phyloP scores from a whole-genome alignment of 2,329 filamentous ascomycete genomes.

The Hymenoscyphus infarciens region DNA sequence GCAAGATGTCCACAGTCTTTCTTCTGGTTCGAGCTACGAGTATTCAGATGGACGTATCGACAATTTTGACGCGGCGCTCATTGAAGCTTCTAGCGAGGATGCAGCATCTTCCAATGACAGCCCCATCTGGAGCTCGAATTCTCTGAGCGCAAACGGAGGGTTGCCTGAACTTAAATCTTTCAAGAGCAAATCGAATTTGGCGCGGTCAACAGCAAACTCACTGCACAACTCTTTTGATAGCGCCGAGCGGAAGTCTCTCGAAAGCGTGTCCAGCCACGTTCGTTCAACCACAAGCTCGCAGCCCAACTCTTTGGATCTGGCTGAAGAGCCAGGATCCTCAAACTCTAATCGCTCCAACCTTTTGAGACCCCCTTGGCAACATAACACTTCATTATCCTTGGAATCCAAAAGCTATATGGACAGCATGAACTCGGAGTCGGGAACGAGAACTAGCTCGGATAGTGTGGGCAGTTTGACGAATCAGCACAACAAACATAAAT shows the following conservation, averaged over 20 bases:
- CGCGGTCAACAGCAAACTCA: slow-evolving; percentile 1
- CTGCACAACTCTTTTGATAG: background rate
- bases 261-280: slow-evolving; percentile 16
- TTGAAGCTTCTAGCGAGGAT: slow-evolving; percentile 54
- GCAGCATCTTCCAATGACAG: slow-evolving; percentile 49
- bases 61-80: slow-evolving; percentile 35
- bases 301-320: slow-evolving; percentile 19
- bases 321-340: slow-evolving; percentile 23
- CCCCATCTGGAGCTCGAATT: slow-evolving; percentile 31
- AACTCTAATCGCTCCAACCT: slow-evolving; percentile 12
- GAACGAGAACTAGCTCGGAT: slow-evolving; percentile 25
- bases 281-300: slow-evolving; percentile 24
- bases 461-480: slow-evolving; percentile 31
- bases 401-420: slow-evolving; percentile 26
- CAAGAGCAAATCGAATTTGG: slow-evolving; percentile 12
- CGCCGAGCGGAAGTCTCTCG: slow-evolving; percentile 10
- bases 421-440: slow-evolving; percentile 18
- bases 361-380: slow-evolving; percentile 30
- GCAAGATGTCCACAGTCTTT: slow-evolving; percentile 44
- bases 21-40: slow-evolving; percentile 49
- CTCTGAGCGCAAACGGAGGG: slow-evolving; percentile 13
- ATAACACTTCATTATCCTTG: slow-evolving; percentile 25
- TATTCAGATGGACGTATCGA: slow-evolving; percentile 42
- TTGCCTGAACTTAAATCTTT: slow-evolving; percentile 15
- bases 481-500: slow-evolving; percentile 43